phyloP scores from a whole-genome alignment of 306 rosid genomes.

The Ormosia emarginata region DNA sequence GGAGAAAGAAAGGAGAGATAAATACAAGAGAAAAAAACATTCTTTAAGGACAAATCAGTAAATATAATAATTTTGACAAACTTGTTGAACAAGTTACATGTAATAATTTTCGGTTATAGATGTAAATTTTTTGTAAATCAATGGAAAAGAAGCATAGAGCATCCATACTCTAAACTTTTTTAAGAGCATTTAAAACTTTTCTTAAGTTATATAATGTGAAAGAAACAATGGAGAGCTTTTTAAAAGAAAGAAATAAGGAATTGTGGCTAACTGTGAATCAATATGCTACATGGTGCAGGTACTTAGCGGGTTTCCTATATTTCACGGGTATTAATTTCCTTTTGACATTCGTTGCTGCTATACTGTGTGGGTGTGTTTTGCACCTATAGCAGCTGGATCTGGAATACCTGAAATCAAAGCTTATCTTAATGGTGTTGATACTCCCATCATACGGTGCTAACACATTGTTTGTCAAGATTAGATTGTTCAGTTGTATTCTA shows the following conservation, averaged over 20 bases:
- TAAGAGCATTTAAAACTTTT: too few species aligned
- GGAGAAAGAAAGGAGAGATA: too few species aligned
- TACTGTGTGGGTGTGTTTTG: constrained; percentile 81
- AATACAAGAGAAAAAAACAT: too few species aligned
- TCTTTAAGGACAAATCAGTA: too few species aligned
- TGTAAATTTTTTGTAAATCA: too few species aligned
- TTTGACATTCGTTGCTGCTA: constrained; percentile 55
- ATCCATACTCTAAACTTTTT: too few species aligned
- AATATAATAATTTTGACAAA: too few species aligned
- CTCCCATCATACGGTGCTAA: constrained; percentile 81
- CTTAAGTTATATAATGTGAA: not conserved
- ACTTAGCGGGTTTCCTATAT: constrained; percentile 55
- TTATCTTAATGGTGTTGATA: constrained; percentile 85
- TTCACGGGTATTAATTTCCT: constrained; percentile 54
- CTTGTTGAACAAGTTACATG: too few species aligned
- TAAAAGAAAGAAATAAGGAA: not conserved
- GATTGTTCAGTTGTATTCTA: not conserved
- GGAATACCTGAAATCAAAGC: constrained; percentile 97
- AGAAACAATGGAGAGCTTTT: not conserved
- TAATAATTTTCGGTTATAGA: too few species aligned
- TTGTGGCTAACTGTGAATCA: not conserved
- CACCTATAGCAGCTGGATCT: constrained; percentile 93
- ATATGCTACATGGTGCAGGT: constrained; percentile 40
- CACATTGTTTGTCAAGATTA: constrained; percentile 73
- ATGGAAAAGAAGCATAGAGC: too few species aligned